phyloP scores from a whole-genome alignment of 225 moss, liverwort and hornwort species.

The Neckera pumila region DNA sequence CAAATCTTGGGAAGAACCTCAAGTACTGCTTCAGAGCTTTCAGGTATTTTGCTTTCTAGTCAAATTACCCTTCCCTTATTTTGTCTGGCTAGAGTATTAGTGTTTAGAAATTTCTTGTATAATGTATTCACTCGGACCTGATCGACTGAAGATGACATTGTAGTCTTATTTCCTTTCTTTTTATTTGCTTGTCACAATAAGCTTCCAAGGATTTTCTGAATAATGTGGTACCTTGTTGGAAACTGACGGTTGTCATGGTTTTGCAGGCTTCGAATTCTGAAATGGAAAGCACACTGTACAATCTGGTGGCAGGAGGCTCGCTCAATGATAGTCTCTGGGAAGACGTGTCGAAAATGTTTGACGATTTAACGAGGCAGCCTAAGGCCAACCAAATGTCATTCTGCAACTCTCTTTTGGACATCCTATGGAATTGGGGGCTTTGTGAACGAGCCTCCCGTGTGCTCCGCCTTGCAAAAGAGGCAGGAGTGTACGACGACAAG shows the following conservation, averaged over 20 bases:
- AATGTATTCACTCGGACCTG: background rate
- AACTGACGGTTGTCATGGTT: background rate
- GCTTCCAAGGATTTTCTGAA: background rate
- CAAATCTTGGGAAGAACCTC: constrained; percentile 41
- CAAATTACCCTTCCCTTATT: background rate
- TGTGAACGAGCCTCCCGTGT: constrained; percentile 56
- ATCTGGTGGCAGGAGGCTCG: constrained; percentile 21
- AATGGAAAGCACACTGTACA: constrained; percentile 45
- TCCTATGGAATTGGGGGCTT: constrained; percentile 66
- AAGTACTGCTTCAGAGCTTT: constrained; percentile 44
- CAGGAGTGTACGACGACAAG: constrained; percentile 40
- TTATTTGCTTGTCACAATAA: background rate
- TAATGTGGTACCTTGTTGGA: background rate
- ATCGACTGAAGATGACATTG: background rate
- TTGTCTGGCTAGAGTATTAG: background rate
- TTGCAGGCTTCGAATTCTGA: constrained; percentile 38
- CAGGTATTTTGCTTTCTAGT: constrained; percentile 9
- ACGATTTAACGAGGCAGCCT: constrained; percentile 20
- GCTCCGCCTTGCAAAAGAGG: constrained; percentile 40
- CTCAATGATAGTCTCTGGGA: constrained; percentile 20
- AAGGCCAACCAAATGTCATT: constrained; percentile 47
- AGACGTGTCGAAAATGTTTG: constrained; percentile 28
- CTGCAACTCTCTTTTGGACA: constrained; percentile 69
- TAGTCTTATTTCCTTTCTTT: background rate
- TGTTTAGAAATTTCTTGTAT: background rate